A percentile compares a stretch with the other conserved stretches of the same genome.
Evolutionary conservation across 495 filamentous ascomycete species (phyloP).

Genomic region (Parathielavia hyrcaniae): DNA sequence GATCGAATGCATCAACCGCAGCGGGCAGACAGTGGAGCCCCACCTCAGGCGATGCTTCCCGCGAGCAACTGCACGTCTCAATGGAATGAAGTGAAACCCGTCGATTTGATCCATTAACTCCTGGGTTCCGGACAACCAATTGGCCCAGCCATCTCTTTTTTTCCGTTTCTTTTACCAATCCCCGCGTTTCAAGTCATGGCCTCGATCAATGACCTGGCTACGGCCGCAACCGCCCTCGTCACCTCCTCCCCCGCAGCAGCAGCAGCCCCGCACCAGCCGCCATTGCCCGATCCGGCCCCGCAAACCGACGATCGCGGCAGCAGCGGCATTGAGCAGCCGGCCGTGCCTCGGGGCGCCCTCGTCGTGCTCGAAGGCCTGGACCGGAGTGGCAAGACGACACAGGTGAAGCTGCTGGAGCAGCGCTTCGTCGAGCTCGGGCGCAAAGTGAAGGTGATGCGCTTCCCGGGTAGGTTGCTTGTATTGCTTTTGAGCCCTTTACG

Average conservation of each 20-base stretch:
- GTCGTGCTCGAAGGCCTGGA: conserved; percentile 93
- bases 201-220: conserved; percentile 42
- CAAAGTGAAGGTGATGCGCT: conserved; percentile 68
- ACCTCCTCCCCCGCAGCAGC: conserved; percentile 12
- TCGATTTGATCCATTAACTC: background rate
- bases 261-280: conserved; percentile 8
- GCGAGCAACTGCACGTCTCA: background rate
- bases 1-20: background rate
- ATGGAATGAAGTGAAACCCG: background rate
- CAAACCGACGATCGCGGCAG: background rate
- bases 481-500: too few relatives aligned
- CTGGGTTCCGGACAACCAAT: background rate
- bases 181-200: conserved; percentile 27
- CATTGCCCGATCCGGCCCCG: conserved; percentile 10
- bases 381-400: conserved; percentile 90
- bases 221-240: conserved; percentile 36
- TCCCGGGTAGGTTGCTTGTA: conserved; percentile 69
- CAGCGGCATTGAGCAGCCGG: background rate
- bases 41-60: background rate
- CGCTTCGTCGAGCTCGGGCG: conserved; percentile 55
- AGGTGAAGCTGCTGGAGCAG: conserved; percentile 67
- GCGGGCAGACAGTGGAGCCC: background rate
- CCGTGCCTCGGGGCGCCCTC: conserved; percentile 57
- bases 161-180: background rate
- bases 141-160: conserved; percentile 12